phyloP scores from a whole-genome alignment of 179 eudicot genomes.

The Patellifolia procumbens region DNA sequence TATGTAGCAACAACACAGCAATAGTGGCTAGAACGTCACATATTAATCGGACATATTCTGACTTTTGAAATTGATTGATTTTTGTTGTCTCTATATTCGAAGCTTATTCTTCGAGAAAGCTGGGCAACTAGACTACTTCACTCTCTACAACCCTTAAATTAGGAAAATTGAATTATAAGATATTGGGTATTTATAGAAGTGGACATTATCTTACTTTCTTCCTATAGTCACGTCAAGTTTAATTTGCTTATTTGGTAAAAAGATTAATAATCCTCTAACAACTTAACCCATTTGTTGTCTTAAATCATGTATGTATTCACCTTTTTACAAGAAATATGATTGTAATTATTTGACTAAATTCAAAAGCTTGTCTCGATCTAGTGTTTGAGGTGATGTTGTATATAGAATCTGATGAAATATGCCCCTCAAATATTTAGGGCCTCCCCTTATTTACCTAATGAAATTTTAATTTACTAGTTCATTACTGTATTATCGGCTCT shows the following conservation, averaged over 20 bases:
- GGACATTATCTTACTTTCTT: slow-evolving; percentile 1
- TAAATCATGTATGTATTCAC: background rate
- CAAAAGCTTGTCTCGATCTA: too few relatives aligned
- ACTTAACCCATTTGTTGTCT: background rate
- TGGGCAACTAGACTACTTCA: background rate
- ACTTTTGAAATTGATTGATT: background rate
- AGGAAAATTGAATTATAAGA: slow-evolving; percentile 3
- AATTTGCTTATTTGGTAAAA: background rate
- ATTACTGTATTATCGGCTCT: too few relatives aligned
- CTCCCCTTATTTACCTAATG: too few relatives aligned
- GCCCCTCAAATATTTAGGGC: too few relatives aligned
- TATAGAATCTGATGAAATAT: too few relatives aligned
- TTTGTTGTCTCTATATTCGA: slow-evolving; percentile 12
- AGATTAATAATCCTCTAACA: background rate
- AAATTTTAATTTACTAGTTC: too few relatives aligned
- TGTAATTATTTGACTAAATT: background rate
- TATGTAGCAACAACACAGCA: slow-evolving; percentile 2
- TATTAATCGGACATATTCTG: slow-evolving; percentile 16
- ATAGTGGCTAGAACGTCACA: slow-evolving; percentile 4
- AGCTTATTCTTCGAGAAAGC: slow-evolving; percentile 2
- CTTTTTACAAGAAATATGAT: background rate
- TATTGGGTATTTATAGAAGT: background rate
- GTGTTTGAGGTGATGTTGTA: too few relatives aligned
- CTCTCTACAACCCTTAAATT: background rate
- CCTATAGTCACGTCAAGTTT: slow-evolving; percentile 10